Percentiles rank a stretch among this genome's conserved stretches.
Conservation (phyloP, 805 yeast genomes). For the Wickerhamomyces bisporus region DNA sequence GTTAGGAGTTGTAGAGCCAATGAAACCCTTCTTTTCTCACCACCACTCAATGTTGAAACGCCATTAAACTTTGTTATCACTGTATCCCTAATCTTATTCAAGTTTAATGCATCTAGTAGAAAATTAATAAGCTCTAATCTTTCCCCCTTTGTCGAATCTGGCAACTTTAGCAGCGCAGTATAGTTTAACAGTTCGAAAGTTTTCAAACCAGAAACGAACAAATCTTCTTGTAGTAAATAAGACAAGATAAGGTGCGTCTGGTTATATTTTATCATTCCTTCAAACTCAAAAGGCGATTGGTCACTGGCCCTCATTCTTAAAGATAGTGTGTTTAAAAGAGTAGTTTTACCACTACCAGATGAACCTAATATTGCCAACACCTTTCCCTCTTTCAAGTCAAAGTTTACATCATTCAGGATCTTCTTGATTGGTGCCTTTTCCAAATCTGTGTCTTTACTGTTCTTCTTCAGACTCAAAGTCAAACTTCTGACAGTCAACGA, state of each 20-base stretch:
- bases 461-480: conserved; percentile 5
- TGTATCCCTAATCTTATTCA: conserved; percentile 58
- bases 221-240: conserved; percentile 73
- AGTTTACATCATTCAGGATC: conserved; percentile 46
- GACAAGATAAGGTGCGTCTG: conserved; percentile 32
- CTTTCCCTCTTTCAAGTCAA: conserved; percentile 55
- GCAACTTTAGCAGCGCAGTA: conserved; percentile 69
- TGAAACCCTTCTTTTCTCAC: conserved; percentile 74
- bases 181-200: conserved; percentile 63
- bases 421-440: conserved; percentile 17
- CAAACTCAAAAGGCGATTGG: conserved; percentile 30
- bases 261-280: conserved; percentile 35
- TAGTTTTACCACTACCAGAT: conserved; percentile 84
- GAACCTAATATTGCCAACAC: conserved; percentile 83
- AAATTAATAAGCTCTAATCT: conserved; percentile 49
- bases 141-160: conserved; percentile 38
- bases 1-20: conserved; percentile 73
- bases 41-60: conserved; percentile 62
- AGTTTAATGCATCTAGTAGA: conserved; percentile 57
- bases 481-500: conserved; percentile 6
- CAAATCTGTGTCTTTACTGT: background rate
- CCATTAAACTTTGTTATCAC: conserved; percentile 37
- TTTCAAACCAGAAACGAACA: conserved; percentile 64
- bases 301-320: conserved; percentile 33
- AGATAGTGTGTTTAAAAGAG: conserved; percentile 63